These are phyloP conservation scores for Kappamyces sp. DNA, from an alignment of 192 early-diverging fungal genomes.

Conservation along the genomic window DNA sequence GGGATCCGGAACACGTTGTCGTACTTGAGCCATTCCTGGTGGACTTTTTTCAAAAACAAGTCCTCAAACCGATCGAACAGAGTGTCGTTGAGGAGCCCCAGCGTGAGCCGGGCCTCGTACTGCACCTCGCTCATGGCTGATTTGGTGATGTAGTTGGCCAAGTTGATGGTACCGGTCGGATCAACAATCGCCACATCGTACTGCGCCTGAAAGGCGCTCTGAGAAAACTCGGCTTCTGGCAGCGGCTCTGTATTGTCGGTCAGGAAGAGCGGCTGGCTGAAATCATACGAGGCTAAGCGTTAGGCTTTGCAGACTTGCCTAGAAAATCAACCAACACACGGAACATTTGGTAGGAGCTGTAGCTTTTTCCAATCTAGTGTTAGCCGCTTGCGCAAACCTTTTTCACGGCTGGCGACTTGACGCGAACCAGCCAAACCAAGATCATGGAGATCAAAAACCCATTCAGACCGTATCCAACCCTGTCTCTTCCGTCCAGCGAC, in stretches of 20 bases:
- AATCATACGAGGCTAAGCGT: constrained; percentile 56
- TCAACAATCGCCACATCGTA: constrained; percentile 85
- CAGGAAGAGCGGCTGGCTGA: constrained; percentile 60
- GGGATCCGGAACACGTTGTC: constrained; percentile 57
- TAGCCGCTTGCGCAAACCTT: constrained; percentile 32
- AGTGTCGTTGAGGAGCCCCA: constrained; percentile 59
- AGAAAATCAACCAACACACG: constrained; percentile 81
- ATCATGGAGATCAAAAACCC: constrained; percentile 83
- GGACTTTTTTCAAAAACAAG: constrained; percentile 69
- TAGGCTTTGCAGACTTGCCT: constrained; percentile 24
- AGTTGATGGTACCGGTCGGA: constrained; percentile 74
- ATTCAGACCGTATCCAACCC: constrained; percentile 43
- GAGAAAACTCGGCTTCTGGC: constrained; percentile 56
- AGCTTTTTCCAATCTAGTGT: constrained; percentile 54
- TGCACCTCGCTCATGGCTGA: constrained; percentile 66
- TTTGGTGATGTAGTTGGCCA: constrained; percentile 64
- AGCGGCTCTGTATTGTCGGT: constrained; percentile 47
- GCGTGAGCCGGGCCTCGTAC: constrained; percentile 62
- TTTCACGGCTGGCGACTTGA: constrained; percentile 43
- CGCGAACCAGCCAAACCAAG: constrained; percentile 77
- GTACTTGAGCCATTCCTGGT: constrained; percentile 56
- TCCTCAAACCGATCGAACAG: constrained; percentile 66
- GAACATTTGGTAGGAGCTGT: constrained; percentile 82
- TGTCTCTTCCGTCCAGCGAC: constrained; percentile 30
- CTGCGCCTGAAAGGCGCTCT: constrained; percentile 49